Evolutionary conservation across 371 early-diverging fungal genomes (phyloP), one percentile per base, ranked within the genome.

Genomic region (Nematocida minor): DNA sequence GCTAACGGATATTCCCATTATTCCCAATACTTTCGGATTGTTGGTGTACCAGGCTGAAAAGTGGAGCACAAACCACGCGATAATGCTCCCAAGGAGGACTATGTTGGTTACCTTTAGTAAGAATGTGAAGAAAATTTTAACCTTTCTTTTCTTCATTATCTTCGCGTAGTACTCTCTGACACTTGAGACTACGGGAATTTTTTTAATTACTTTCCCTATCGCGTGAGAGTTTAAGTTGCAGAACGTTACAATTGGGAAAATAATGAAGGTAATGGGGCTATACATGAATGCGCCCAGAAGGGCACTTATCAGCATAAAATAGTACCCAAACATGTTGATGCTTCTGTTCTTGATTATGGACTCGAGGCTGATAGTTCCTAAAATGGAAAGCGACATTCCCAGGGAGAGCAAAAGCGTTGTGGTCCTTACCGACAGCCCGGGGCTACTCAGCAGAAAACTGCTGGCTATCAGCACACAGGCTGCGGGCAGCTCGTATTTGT

Each of bases 341-440:
- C 31, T 25, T 11, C 20, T 4, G 16, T 70, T 44, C 47, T 67
- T 41, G 18, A 70, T 29, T 22, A 70, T 57, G 22, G 48, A n/a
- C 25, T 70, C 71, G 27, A 70, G n/a, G 16, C 71, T 34, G 16
- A 70, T 31, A 16, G 60, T 60, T 27, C 71, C 71, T 3, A 70
- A 29, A 20, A 70, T 40, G 2, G 29, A 20, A 0, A 70, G 0
- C 0, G 60, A 27, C n/a, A 62, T 63, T 27, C 48, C 71, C n/a
- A 63, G n/a, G 25, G 62, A 55, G 7, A n/a, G 36, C 14, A 70
- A 4, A 55, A 62, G 22, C 29, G 22, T 32, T 22, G 20, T 9
- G 0, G 48, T 34, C 44, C 14, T 2, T 4, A 1, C 40, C 6
- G 27, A 20, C 6, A 20, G 46, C 18, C 7, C 22, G 6, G 53